Base-by-base conservation (phyloP, 1,284 basidiomycete species). In the Abortiporus biennis region DNA sequence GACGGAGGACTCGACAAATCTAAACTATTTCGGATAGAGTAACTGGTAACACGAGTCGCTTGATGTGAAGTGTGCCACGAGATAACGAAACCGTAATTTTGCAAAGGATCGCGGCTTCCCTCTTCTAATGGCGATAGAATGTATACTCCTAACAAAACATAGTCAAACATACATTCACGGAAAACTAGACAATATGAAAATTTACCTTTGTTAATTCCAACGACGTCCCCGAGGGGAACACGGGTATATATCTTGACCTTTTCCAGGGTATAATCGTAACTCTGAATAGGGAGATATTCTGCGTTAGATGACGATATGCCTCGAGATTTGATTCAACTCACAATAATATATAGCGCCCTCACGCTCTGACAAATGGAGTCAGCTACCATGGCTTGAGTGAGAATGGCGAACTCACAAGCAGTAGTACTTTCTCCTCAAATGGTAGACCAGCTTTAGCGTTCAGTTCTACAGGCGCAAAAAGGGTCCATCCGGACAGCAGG, bases 381-480 rank as follows among this genome's bases (percentile, higher is more conserved):
- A 29, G 30, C 19, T 25, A 24, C 20, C n/a, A n/a, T n/a, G n/a
- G n/a, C n/a, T n/a, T n/a, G n/a, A n/a, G n/a, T n/a, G n/a, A n/a
- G n/a, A n/a, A n/a, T n/a, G n/a, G n/a, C n/a, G n/a, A 36, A 67
- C 86, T 48, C 47, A 92, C 92, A 62, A 99, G 60, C 1, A 99
- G 66, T 6, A 97, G 53, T 2, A 98, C 81, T 60, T 97, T 97
- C 69, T 98, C 94, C 64, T 96, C 93, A 51, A 88, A 91, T 54
- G 80, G 85, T 40, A 84, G 72, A 16, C 78, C 78, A n/a, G 85
- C 63, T 57, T 69, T 85, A 31, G 70, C 67, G 54, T 89, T 88
- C 33, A 89, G 58, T 46, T 87, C 79, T 48, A 81, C 75, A 0
- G 95, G 94, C 0, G 91, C 80, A 53, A 97, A 82, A 17, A 98